phyloP scores from a whole-genome alignment of 2,329 filamentous ascomycete species.

The Colletotrichum incanum region DNA sequence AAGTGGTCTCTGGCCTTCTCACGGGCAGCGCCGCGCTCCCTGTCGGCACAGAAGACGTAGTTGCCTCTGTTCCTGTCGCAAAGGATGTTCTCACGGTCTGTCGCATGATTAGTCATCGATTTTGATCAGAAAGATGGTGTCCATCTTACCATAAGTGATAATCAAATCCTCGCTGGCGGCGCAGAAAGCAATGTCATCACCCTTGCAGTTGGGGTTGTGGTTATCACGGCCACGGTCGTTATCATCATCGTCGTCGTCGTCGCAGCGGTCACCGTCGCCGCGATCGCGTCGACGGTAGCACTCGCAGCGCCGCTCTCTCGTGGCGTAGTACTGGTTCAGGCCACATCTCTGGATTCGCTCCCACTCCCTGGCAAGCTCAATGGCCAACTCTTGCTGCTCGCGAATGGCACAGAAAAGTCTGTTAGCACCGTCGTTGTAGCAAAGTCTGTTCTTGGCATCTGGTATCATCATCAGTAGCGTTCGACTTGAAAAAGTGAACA shows the following conservation, averaged over 20 bases:
- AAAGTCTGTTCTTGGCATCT: slow-evolving; percentile 30
- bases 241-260: slow-evolving; percentile 13
- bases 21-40: slow-evolving; percentile 27
- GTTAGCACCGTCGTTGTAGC: slow-evolving; percentile 29
- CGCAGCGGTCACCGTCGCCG: slow-evolving; percentile 19
- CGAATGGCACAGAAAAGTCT: slow-evolving; percentile 39
- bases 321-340: slow-evolving; percentile 31
- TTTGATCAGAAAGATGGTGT: background rate
- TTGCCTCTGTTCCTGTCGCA: slow-evolving; percentile 28
- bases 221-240: slow-evolving; percentile 14
- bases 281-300: slow-evolving; percentile 36
- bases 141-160: slow-evolving; percentile 32
- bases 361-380: slow-evolving; percentile 27
- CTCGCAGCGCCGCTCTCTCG: slow-evolving; percentile 23
- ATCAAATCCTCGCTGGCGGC: slow-evolving; percentile 26
- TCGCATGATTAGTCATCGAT: background rate
- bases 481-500: background rate
- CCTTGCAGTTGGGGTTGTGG: slow-evolving; percentile 34
- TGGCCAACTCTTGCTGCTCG: slow-evolving; percentile 30
- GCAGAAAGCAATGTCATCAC: slow-evolving; percentile 34
- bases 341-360: slow-evolving; percentile 24
- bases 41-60: slow-evolving; percentile 37
- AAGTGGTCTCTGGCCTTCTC: slow-evolving; percentile 39
- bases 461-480: background rate
- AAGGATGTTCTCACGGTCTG: slow-evolving; percentile 25